Evolutionary conservation across 352 stramenopile species (phyloP), one percentile per base, ranked within the genome.

Genomic region (Thraustochytrium striatum): DNA sequence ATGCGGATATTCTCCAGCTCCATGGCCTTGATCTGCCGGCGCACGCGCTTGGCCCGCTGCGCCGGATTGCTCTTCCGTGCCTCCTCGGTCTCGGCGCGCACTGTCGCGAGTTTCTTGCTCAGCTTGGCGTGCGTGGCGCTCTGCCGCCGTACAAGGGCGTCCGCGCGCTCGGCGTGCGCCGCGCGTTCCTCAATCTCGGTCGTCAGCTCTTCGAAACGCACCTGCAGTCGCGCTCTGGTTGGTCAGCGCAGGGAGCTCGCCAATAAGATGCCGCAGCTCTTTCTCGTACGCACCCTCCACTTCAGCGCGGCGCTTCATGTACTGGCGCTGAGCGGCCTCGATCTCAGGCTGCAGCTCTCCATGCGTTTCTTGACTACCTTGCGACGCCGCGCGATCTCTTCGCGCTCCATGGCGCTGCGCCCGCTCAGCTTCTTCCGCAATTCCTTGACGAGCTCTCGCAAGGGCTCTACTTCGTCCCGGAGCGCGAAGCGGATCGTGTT

Each of bases 1-100:
- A 75, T 1, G n/a, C 68, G 58, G 32, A 68, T 7, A 3, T 75
- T 75, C 5, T 13, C 65, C 7, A 75, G 65, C 65, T 75, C 65
- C 1, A 75, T 30, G 7, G 44, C 52, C 41, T 75, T 58, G 52
- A 75, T 75, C 39, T 75, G 65, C 7, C 65, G 65, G 41, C 36
- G 28, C 41, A 75, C 65, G 35, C 65, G 65, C 41, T 41, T 75
- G 9, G 65, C 65, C 16, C 52, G 65, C 52, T 75, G 65, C 13
- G 33, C 47, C 11, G 65, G 41, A 32, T 75, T 75, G 19, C 68
- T 38, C 11, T 9, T 9, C 0, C 19, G 11, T 13, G 58, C 32
- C 8, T 38, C 30, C 21, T 13, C 33, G 3, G 32, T 38, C 36
- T 75, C 65, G 13, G 43, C 65, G 16, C 65, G 44, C 11, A 75